Evolutionary conservation across 305 asterid genomes (phyloP), one percentile per base, ranked within the genome.

Genomic region (Euphrasia arctica): DNA sequence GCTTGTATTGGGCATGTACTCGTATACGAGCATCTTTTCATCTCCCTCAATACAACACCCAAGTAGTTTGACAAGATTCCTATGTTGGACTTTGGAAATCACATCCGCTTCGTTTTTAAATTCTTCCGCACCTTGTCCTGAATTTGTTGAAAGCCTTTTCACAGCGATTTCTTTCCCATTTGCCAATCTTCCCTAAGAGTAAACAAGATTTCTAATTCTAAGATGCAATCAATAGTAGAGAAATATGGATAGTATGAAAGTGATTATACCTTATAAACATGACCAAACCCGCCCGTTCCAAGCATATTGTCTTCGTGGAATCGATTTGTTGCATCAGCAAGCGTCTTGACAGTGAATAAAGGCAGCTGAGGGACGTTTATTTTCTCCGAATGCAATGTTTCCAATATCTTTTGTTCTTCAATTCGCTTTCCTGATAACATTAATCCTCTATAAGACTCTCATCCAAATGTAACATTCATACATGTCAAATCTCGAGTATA

Each of bases 21-120:
- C 62, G 12, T 58, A 58, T 2, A 58, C 45, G 2, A 58, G 62
- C 62, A 58, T 31, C n/a, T 58, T 58, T 18, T 58, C 62, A 32
- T 58, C 47, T 58, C 45, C 1, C 28, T 32, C 62, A 9, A 34
- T 42, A 58, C 62, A 58, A 6, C 47, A 58, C 14, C 62, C 62
- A 2, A 32, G 4, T 14, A 58, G 12, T 34, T 58, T 58, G 62
- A 58, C 62, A 14, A 58, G 62, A 58, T 58, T 58, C 47, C 62
- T 58, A 14, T 58, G 62, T 34, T 58, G 62, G 47, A 58, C 47
- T 58, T 58, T 58, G 1, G 62, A 58, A 32, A 58, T 58, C 62
- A 58, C 48, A 14, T 32, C 15, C 6, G 47, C 62, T 32, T 58
- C 62, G 18, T 58, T 58, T 28, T 13, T 58, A 14, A 58, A 58